phyloP scores from a whole-genome alignment of 169 alveolate species.

The Neospora caninum region DNA sequence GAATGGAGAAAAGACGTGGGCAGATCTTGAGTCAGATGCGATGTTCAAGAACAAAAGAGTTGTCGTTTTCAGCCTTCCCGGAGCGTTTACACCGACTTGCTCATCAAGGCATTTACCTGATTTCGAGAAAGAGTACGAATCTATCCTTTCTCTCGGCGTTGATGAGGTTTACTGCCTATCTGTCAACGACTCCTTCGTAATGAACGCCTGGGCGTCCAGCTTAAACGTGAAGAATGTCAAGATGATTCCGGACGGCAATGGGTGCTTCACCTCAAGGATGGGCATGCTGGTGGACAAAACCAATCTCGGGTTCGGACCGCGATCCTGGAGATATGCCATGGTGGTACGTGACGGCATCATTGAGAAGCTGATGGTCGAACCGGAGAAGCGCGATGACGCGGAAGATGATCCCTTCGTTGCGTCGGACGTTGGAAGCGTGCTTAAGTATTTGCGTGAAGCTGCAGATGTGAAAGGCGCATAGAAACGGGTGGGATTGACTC shows the following conservation, averaged over 20 bases:
- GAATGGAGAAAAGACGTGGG: constrained; percentile 12
- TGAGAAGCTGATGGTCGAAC: constrained; percentile 75
- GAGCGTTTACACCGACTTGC: constrained; percentile 82
- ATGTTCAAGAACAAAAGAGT: constrained; percentile 71
- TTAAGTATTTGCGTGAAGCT: constrained; percentile 58
- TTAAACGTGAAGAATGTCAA: constrained; percentile 70
- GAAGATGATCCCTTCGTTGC: constrained; percentile 74
- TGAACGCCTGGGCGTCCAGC: constrained; percentile 73
- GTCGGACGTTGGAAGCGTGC: constrained; percentile 71
- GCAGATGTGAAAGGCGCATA: too few relatives aligned
- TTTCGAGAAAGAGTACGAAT: constrained; percentile 73
- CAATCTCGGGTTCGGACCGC: constrained; percentile 76
- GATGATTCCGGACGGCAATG: constrained; percentile 76
- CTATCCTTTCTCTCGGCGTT: constrained; percentile 66
- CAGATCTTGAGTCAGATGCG: not conserved
- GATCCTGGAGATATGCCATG: constrained; percentile 78
- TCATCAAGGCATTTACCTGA: constrained; percentile 74
- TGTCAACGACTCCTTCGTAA: constrained; percentile 77
- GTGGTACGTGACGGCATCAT: constrained; percentile 73
- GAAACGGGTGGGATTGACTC: too few relatives aligned
- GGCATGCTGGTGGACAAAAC: constrained; percentile 77
- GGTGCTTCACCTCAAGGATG: constrained; percentile 74
- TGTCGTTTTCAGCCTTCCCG: constrained; percentile 74
- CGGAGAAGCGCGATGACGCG: constrained; percentile 70
- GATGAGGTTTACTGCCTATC: constrained; percentile 79